phyloP scores from a whole-genome alignment of 1,139 yeast genomes.

The Yamadazyma diospyri region DNA sequence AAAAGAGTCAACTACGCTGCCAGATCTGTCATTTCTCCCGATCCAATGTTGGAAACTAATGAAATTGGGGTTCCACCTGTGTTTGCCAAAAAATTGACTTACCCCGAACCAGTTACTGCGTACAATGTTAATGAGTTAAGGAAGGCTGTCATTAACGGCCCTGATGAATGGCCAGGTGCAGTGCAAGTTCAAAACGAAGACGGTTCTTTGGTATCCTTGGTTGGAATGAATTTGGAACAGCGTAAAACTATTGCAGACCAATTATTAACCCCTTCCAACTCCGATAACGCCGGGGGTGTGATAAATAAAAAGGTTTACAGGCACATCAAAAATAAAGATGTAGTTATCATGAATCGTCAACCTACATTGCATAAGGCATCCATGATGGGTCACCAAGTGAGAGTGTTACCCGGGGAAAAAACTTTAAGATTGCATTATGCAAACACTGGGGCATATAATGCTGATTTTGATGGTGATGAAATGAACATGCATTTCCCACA shows the following conservation, averaged over 20 bases:
- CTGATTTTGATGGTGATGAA: conserved; percentile 99
- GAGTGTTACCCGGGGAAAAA: conserved; percentile 96
- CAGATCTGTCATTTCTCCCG: conserved; percentile 98
- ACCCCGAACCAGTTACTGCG: conserved; percentile 98
- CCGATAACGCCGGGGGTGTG: conserved; percentile 39
- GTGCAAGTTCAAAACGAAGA: conserved; percentile 94
- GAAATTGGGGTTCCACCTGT: conserved; percentile 99
- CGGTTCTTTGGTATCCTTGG: conserved; percentile 78
- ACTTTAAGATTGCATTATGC: conserved; percentile 96
- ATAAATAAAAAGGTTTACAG: conserved; percentile 90
- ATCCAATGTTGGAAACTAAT: conserved; percentile 95
- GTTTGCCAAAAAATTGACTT: conserved; percentile 90
- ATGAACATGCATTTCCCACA: conserved; percentile 99
- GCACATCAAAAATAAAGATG: conserved; percentile 92
- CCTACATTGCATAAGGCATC: conserved; percentile 99
- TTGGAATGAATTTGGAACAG: conserved; percentile 90
- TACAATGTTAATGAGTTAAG: conserved; percentile 88
- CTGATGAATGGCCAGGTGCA: conserved; percentile 99
- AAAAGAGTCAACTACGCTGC: conserved; percentile 99
- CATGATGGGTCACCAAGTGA: conserved; percentile 99
- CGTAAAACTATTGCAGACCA: conserved; percentile 96
- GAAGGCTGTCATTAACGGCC: conserved; percentile 95
- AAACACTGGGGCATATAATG: conserved; percentile 97
- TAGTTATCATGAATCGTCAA: conserved; percentile 97
- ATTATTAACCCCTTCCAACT: conserved; percentile 76